Evolutionary conservation across 2,329 filamentous ascomycete genomes (phyloP).

Genomic region (Pseudogymnoascus sp.): DNA sequence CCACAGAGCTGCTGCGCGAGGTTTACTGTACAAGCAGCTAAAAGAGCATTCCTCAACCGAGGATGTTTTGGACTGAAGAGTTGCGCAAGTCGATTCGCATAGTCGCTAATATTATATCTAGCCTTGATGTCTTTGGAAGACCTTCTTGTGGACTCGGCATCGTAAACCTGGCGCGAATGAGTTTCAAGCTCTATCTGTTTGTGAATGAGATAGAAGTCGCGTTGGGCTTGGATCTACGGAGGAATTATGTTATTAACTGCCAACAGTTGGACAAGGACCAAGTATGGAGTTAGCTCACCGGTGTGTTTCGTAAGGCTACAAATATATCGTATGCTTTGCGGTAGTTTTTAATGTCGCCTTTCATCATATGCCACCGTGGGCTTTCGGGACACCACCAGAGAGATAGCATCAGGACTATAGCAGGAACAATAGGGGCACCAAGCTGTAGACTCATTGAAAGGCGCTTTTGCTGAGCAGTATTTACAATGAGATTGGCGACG

Average conservation of each 20-base stretch:
- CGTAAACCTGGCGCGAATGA: slow-evolving; percentile 26
- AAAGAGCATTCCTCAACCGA: background rate
- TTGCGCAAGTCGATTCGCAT: background rate
- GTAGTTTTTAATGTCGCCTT: background rate
- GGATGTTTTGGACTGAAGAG: slow-evolving; percentile 16
- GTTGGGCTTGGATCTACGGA: slow-evolving; percentile 20
- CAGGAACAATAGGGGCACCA: background rate
- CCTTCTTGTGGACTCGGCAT: slow-evolving; percentile 18
- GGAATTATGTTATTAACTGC: background rate
- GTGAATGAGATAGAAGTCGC: slow-evolving; percentile 23
- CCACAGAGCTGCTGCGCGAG: background rate
- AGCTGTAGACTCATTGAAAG: background rate
- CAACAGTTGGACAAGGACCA: background rate
- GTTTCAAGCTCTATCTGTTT: background rate
- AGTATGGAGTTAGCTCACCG: background rate
- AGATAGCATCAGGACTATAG: background rate
- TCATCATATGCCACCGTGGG: background rate
- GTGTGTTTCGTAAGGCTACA: background rate
- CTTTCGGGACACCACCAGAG: background rate
- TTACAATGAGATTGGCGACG: background rate
- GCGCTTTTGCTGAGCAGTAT: background rate
- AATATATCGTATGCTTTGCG: background rate
- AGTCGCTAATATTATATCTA: background rate
- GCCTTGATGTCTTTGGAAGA: too few species aligned
- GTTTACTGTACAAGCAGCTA: background rate